Conservation (phyloP, 2,329 filamentous ascomycete species). For the Bipolaris bicolor region DNA sequence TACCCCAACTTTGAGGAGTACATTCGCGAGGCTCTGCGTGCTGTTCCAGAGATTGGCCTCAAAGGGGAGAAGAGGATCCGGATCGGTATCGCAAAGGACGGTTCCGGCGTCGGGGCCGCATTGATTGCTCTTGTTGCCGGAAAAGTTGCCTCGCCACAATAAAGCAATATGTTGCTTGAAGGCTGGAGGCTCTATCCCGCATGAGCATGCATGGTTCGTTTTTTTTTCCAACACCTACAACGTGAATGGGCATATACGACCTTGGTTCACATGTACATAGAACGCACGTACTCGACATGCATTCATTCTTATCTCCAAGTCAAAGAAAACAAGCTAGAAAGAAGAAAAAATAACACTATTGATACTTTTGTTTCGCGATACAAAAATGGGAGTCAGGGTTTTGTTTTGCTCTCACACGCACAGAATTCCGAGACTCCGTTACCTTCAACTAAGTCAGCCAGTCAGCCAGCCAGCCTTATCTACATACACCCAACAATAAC, state of each 20-base stretch:
- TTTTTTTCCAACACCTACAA: not conserved
- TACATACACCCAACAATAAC: too few relatives aligned
- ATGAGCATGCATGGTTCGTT: not conserved
- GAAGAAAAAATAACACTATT: not conserved
- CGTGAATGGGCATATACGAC: not conserved
- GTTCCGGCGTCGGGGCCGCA: constrained; percentile 92
- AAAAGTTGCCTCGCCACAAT: constrained; percentile 44
- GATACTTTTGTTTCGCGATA: too few relatives aligned
- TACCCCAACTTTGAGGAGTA: constrained; percentile 92
- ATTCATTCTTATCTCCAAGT: not conserved
- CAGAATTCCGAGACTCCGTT: too few relatives aligned
- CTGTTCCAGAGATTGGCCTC: constrained; percentile 77
- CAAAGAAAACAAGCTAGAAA: not conserved
- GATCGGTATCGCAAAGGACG: constrained; percentile 97
- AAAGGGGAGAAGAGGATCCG: constrained; percentile 83
- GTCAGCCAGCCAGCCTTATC: too few relatives aligned
- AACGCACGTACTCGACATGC: not conserved
- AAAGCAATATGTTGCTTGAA: not conserved
- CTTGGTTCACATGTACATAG: not conserved
- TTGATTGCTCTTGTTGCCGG: constrained; percentile 91
- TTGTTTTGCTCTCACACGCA: too few relatives aligned
- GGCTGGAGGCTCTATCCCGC: not conserved
- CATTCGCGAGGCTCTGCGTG: constrained; percentile 80
- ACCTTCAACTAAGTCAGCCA: too few relatives aligned
- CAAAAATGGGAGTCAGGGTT: too few relatives aligned